phyloP scores from a whole-genome alignment of 257 asterid species.

The Verbascum thapsus region DNA sequence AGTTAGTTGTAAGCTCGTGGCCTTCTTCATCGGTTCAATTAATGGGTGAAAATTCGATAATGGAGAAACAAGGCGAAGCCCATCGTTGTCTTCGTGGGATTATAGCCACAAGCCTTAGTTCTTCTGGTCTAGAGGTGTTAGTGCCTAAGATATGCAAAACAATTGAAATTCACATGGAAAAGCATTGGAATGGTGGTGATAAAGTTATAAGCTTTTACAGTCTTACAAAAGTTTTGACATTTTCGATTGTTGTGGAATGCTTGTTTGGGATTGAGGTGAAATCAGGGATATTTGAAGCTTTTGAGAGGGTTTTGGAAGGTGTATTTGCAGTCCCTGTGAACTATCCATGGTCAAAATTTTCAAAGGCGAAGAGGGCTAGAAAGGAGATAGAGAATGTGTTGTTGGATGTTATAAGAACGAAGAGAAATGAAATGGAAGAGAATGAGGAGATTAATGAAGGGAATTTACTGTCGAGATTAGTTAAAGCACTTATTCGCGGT shows the following conservation, averaged over 20 bases:
- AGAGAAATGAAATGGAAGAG: slow-evolving; percentile 51
- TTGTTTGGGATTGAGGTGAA: slow-evolving; percentile 65
- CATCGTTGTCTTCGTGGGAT: slow-evolving; percentile 71
- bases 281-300: slow-evolving; percentile 52
- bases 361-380: slow-evolving; percentile 71
- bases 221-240: slow-evolving; percentile 55
- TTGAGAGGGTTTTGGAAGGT: slow-evolving; percentile 82
- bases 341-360: slow-evolving; percentile 70
- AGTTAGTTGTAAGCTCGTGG: slow-evolving; percentile 89
- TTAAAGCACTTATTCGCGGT: slow-evolving; percentile 59
- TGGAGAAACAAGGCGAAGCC: slow-evolving; percentile 85
- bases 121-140: slow-evolving; percentile 46
- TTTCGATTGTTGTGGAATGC: slow-evolving; percentile 72
- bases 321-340: slow-evolving; percentile 59
- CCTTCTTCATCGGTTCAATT: slow-evolving; percentile 79
- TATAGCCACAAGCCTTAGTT: slow-evolving; percentile 61
- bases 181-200: slow-evolving; percentile 44
- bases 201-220: slow-evolving; percentile 46
- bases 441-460: slow-evolving; percentile 30
- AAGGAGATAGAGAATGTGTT: slow-evolving; percentile 52
- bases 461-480: slow-evolving; percentile 52
- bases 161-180: slow-evolving; percentile 44
- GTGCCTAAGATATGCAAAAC: slow-evolving; percentile 69
- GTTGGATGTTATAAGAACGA: slow-evolving; percentile 50
- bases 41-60: slow-evolving; percentile 80